A percentile compares a stretch with the other conserved stretches of the same genome.
Evolutionary conservation across 2,329 filamentous ascomycete species (phyloP).

Genomic region (Penicillium fuscoglaucum): DNA sequence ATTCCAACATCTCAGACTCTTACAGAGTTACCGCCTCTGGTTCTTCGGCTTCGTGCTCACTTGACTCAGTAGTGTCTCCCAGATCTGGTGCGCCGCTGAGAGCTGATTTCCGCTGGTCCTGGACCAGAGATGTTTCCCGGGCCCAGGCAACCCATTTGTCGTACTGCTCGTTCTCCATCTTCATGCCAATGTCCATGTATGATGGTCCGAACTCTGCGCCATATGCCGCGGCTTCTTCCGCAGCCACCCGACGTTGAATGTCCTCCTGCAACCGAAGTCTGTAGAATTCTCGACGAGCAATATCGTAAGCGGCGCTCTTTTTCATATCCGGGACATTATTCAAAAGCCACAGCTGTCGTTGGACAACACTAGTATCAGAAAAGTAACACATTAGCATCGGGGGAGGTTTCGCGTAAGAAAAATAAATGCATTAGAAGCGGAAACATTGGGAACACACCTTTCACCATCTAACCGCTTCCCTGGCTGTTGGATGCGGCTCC

Average conservation of each 20-base stretch:
- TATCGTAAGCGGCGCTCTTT: slow-evolving; percentile 75
- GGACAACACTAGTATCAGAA: slow-evolving; percentile 69
- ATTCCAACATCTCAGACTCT: background rate
- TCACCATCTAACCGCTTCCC: slow-evolving; percentile 80
- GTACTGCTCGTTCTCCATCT: slow-evolving; percentile 75
- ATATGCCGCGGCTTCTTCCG: slow-evolving; percentile 80
- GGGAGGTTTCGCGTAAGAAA: background rate
- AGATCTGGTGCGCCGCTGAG: slow-evolving; percentile 43
- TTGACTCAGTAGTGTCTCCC: slow-evolving; percentile 36
- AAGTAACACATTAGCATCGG: slow-evolving; percentile 14
- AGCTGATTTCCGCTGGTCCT: slow-evolving; percentile 51
- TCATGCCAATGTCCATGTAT: slow-evolving; percentile 73
- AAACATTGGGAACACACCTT: slow-evolving; percentile 56
- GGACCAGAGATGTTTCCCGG: slow-evolving; percentile 50
- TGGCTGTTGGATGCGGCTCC: slow-evolving; percentile 74
- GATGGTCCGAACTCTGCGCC: slow-evolving; percentile 87
- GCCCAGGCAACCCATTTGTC: slow-evolving; percentile 88
- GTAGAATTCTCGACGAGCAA: slow-evolving; percentile 88
- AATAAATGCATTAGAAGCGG: background rate
- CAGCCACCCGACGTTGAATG: slow-evolving; percentile 75
- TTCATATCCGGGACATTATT: slow-evolving; percentile 59
- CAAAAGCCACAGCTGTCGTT: slow-evolving; percentile 86
- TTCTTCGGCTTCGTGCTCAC: slow-evolving; percentile 22
- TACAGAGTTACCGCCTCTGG: background rate
- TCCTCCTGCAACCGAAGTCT: slow-evolving; percentile 77